Base-by-base conservation (phyloP, 208 protist genomes). In the Leishmania martiniquensis region DNA sequence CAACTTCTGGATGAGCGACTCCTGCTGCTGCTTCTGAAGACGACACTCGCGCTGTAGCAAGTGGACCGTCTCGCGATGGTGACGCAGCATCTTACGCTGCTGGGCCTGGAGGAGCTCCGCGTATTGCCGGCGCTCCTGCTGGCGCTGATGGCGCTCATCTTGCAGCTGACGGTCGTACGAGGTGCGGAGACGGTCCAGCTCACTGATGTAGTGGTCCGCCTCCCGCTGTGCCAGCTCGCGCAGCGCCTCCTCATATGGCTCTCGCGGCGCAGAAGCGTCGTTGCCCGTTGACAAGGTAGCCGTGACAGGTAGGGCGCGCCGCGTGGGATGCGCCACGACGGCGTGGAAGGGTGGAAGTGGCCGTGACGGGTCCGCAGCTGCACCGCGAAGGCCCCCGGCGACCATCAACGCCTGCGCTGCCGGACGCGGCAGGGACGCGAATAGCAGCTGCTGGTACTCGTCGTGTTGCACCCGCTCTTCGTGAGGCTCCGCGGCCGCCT, bases 101-200 rank as follows among this genome's bases (percentile, higher is more conserved):
- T 93, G 89, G 17, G 49, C 44, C 68, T 89, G 69, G 68, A 97
- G 84, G 1, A 91, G 73, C 25, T 88, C 79, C n/a, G 72, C 77
- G 78, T 93, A 95, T 42, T 91, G 89, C 1, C 55, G 82, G 22
- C 82, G 85, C 80, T 97, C 93, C 32, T 84, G 71, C 44, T 59
- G 68, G 13, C 90, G 89, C 72, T 91, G 81, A 49, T 76, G 54
- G 17, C 78, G 54, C 71, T 94, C 91, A 34, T 91, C 83, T 49
- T 89, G 76, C 4, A 90, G 79, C 60, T 89, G 63, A 13, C 60
- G 76, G 32, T 84, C 76, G 80, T 91, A 88, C 44, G 71, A 44
- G 25, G 81, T 79, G 3, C 76, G 83, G 9, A 92, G 71, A 2
- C 85, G 89, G 66, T 82, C 75, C 47, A 96, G 72, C 74, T 96